Conservation (phyloP, 495 filamentous ascomycete species). For the Lasiosphaeriaceae sp. region DNA sequence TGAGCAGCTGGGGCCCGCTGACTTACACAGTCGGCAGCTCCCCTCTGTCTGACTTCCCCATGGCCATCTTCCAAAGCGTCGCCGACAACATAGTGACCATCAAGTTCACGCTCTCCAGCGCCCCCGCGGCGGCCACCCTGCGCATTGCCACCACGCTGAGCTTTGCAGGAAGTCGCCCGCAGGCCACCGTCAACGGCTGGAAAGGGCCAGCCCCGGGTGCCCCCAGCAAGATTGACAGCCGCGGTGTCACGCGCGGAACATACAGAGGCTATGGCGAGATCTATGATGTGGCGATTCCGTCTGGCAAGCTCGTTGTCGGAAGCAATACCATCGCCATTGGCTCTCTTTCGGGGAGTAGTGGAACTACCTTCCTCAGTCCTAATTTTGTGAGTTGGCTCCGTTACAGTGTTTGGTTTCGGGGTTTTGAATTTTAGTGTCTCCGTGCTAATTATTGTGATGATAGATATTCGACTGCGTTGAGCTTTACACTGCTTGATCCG, state of each 20-base stretch:
- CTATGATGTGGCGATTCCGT: constrained; percentile 53
- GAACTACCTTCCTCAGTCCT: constrained; percentile 50
- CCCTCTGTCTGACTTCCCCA: constrained; percentile 52
- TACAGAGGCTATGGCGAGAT: constrained; percentile 61
- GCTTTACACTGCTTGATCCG: not conserved
- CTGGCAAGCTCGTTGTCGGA: constrained; percentile 53
- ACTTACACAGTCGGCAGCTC: constrained; percentile 59
- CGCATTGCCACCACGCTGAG: constrained; percentile 61
- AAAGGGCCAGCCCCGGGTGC: constrained; percentile 45
- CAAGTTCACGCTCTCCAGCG: constrained; percentile 51
- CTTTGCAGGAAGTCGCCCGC: constrained; percentile 53
- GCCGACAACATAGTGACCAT: constrained; percentile 62
- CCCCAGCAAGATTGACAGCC: constrained; percentile 59
- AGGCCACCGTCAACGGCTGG: constrained; percentile 50
- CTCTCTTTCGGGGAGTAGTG: constrained; percentile 56
- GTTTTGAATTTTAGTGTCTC: not conserved
- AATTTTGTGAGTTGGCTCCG: constrained; percentile 52
- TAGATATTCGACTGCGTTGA: constrained; percentile 50
- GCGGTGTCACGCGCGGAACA: constrained; percentile 61
- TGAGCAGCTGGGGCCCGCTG: constrained; percentile 54
- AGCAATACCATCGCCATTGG: constrained; percentile 61
- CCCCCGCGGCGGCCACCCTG: constrained; percentile 49
- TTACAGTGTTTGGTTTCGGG: not conserved
- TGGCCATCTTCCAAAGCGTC: constrained; percentile 57
- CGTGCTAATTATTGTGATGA: not conserved